Conservation (phyloP, 441 rosid genomes). For the Adansonia grandidieri region DNA sequence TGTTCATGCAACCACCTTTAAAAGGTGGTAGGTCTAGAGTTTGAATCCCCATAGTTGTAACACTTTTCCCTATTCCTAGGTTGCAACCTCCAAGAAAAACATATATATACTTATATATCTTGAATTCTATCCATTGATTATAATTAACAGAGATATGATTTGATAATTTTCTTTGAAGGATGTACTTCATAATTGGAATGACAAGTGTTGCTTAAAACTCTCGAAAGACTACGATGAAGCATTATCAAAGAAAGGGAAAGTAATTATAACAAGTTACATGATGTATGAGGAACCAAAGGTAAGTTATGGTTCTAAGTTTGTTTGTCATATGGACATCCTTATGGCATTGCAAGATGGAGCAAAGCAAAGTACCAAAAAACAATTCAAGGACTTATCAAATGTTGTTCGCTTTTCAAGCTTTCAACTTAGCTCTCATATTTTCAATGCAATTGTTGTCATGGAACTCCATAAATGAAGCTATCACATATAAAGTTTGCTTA, state of each 20-base stretch:
- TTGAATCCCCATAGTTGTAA: too few species aligned
- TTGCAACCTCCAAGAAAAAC: too few species aligned
- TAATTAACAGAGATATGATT: too few species aligned
- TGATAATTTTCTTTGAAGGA: background rate
- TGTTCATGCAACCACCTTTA: too few species aligned
- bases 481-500: too few species aligned
- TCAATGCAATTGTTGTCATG: background rate
- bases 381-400: slow-evolving; percentile 25
- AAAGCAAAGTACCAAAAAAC: slow-evolving; percentile 29
- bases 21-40: too few species aligned
- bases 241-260: slow-evolving; percentile 19
- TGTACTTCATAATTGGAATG: slow-evolving; percentile 28
- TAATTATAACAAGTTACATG: slow-evolving; percentile 15
- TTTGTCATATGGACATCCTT: slow-evolving; percentile 6
- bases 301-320: slow-evolving; percentile 19
- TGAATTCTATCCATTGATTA: too few species aligned
- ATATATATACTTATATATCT: too few species aligned
- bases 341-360: slow-evolving; percentile 29
- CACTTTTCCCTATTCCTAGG: too few species aligned
- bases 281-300: slow-evolving; percentile 9
- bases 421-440: slow-evolving; percentile 1
- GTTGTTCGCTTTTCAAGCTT: slow-evolving; percentile 28
- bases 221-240: slow-evolving; percentile 25
- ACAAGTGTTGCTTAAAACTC: slow-evolving; percentile 25
- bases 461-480: background rate